phyloP scores from a whole-genome alignment of 495 filamentous ascomycete species.

The Aspergillus funiculosus region DNA sequence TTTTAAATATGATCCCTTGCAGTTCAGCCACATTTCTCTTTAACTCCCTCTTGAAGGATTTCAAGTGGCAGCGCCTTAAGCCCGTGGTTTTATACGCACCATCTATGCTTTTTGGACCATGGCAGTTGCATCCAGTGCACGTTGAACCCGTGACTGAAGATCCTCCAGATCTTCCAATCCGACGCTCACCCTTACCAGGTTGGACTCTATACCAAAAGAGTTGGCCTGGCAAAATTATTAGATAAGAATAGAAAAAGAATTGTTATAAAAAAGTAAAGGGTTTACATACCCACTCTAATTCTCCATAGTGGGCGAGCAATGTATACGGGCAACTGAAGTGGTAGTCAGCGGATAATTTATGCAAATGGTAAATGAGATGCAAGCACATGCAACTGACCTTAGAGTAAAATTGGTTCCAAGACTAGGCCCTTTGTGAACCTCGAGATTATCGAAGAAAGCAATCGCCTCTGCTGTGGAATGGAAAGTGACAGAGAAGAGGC shows the following conservation, averaged over 20 bases:
- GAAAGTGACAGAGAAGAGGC: conserved; percentile 79
- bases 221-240: conserved; percentile 49
- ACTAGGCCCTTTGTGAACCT: conserved; percentile 89
- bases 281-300: conserved; percentile 74
- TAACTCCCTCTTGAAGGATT: too few species aligned
- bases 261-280: background rate
- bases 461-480: conserved; percentile 61
- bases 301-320: conserved; percentile 83
- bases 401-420: conserved; percentile 96
- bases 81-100: background rate
- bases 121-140: conserved; percentile 44
- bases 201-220: conserved; percentile 67
- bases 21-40: too few species aligned
- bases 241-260: conserved; percentile 9
- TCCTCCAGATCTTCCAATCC: conserved; percentile 75
- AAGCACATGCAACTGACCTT: conserved; percentile 34
- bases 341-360: background rate
- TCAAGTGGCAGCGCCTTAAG: too few species aligned
- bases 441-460: conserved; percentile 77
- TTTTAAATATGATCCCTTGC: too few species aligned
- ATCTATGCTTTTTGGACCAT: conserved; percentile 12
- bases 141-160: conserved; percentile 45
- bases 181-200: conserved; percentile 81
- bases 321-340: conserved; percentile 71
- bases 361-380: background rate